A percentile compares a stretch with the other conserved stretches of the same genome.
Evolutionary conservation across 768 basidiomycete genomes (phyloP).

Genomic region (Scleroderma citrinum): DNA sequence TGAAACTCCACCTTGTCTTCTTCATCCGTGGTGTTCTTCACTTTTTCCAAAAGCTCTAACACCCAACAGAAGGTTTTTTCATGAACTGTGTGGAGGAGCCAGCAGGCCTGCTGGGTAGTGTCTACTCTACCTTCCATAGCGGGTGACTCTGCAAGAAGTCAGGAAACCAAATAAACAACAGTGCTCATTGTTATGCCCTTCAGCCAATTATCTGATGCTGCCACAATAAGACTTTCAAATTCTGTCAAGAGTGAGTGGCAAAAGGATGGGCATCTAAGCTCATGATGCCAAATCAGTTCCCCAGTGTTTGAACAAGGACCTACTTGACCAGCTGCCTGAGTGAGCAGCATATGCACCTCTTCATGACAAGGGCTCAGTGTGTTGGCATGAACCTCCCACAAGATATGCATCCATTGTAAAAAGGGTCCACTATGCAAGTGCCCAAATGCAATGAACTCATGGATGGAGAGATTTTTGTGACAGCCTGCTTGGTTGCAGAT

Average conservation of each 20-base stretch:
- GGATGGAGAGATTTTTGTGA: constrained; percentile 30
- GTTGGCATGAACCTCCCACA: constrained; percentile 31
- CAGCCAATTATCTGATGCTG: constrained; percentile 33
- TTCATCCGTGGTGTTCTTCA: constrained; percentile 3
- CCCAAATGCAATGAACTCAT: constrained; percentile 37
- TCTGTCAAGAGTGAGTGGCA: constrained; percentile 28
- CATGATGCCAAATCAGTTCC: constrained; percentile 25
- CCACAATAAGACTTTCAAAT: constrained; percentile 23
- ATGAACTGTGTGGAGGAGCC: constrained; percentile 24
- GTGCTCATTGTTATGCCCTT: constrained; percentile 21
- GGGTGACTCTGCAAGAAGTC: background rate
- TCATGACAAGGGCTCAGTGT: constrained; percentile 29
- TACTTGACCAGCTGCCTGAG: constrained; percentile 4
- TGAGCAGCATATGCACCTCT: constrained; percentile 35
- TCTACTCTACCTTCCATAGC: background rate
- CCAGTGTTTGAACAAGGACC: background rate
- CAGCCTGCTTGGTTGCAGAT: constrained; percentile 35
- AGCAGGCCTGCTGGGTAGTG: constrained; percentile 5
- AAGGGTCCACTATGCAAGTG: constrained; percentile 33
- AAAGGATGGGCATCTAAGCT: constrained; percentile 27
- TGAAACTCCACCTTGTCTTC: background rate
- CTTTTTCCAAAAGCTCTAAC: constrained; percentile 17
- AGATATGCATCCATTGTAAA: constrained; percentile 21
- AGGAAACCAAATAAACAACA: constrained; percentile 20
- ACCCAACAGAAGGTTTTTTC: constrained; percentile 28